Conservation (phyloP, 2,329 filamentous ascomycete species). For the Conoideocrella luteorostrata region DNA sequence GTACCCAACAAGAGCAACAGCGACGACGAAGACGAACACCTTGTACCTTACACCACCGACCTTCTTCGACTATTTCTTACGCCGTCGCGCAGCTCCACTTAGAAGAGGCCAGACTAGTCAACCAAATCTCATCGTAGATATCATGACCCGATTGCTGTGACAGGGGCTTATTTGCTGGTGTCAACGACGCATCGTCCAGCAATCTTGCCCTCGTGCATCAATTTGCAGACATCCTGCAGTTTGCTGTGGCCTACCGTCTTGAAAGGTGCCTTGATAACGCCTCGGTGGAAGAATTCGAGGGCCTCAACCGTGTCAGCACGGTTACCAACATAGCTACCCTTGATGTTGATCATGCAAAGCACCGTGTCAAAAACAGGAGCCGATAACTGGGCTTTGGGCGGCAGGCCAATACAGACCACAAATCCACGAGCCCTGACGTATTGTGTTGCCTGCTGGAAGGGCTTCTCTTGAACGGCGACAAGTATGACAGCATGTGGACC, state of each 20-base stretch:
- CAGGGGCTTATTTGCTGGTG: constrained; percentile 49
- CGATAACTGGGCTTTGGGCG: constrained; percentile 69
- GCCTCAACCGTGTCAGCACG: constrained; percentile 82
- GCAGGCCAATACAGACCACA: constrained; percentile 85
- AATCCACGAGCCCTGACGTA: constrained; percentile 79
- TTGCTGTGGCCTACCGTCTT: constrained; percentile 79
- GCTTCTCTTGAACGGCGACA: constrained; percentile 80
- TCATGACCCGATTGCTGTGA: background rate
- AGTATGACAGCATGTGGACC: constrained; percentile 85
- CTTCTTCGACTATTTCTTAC: too few relatives aligned
- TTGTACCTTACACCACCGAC: too few relatives aligned
- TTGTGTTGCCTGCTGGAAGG: constrained; percentile 88
- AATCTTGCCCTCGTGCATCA: constrained; percentile 65
- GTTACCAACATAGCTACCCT: constrained; percentile 91
- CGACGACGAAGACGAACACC: too few relatives aligned
- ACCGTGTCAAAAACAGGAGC: constrained; percentile 89
- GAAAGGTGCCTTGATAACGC: constrained; percentile 80
- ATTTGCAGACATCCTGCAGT: constrained; percentile 70
- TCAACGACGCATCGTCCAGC: constrained; percentile 77
- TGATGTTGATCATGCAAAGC: constrained; percentile 83
- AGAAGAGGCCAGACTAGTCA: too few relatives aligned
- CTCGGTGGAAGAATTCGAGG: constrained; percentile 79
- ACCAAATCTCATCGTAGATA: too few relatives aligned
- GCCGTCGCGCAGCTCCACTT: too few relatives aligned
- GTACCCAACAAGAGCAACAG: too few relatives aligned